Base-by-base conservation (phyloP, 2,329 filamentous ascomycete species). In the Arthrinium phaeospermum region DNA sequence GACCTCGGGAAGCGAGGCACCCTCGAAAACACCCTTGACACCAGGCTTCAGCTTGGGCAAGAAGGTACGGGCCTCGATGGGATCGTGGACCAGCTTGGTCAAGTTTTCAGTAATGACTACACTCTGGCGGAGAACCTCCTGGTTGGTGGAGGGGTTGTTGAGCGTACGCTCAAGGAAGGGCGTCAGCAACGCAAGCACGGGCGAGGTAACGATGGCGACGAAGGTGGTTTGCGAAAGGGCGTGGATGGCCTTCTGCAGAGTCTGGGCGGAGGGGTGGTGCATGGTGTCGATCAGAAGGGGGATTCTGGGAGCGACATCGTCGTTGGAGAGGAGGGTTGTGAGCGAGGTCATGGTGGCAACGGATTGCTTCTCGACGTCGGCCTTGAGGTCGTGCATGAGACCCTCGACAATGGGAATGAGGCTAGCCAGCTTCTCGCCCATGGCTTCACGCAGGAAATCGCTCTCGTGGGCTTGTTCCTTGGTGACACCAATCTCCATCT, bases 221-320 rank as follows among this genome's bases (percentile, higher is more conserved):
- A 99, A 99, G n/a, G 96, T 99, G 14, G 96, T 99, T 85, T 97
- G 94, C 4, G 95, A 98, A 67, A 99, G 88, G 67, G 95, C 96
- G 80, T 98, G 96, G 76, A 99, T 98, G 45, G 96, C 95, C 86
- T 98, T 98, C 81, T 98, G 94, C 71, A 97, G 89, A 41, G 93
- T 94, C 82, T 97, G 91, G 19, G 93, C 88, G 14, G 94, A 98
- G 7, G 96, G 96, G 78, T 98, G 92, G 82, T 98, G 94, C 92
- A 99, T 98, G 68, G 94, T 94, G 81, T 97, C 94, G 83, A 99
- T 92, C 68, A 99, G 89, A 3, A 98, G 91, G 8, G 96, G 95
- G 79, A 99, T 95, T 79, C 95, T 91, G 67, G 96, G 95, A 34
- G 93, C 92, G 71, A 99, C 95, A 82, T 99, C 96, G 85, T 99